Conservation (phyloP, 768 basidiomycete species). For the Auricularia sp. region DNA sequence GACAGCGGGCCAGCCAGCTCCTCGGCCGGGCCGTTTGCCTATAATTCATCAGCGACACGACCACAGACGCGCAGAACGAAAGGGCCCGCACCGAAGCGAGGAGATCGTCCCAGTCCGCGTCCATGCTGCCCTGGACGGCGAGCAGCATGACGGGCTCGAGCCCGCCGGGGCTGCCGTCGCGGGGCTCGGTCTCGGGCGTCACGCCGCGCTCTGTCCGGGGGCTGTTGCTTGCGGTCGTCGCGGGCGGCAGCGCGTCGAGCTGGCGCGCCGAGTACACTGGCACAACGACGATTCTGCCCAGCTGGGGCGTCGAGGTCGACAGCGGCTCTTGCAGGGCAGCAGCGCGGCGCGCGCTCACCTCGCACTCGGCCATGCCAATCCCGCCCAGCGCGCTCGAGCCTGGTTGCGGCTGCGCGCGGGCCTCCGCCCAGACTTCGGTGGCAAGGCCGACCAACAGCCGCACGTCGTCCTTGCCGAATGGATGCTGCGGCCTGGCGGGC, state of each 20-base stretch:
- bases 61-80: background rate
- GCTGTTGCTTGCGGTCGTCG: background rate
- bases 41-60: background rate
- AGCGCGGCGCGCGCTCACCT: background rate
- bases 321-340: background rate
- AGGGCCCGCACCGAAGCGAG: background rate
- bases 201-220: background rate
- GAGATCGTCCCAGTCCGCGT: background rate
- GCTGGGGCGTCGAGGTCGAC: background rate
- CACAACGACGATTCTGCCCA: background rate
- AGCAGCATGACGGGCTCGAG: background rate
- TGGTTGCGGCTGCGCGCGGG: background rate
- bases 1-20: background rate
- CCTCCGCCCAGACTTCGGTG: background rate
- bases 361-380: background rate
- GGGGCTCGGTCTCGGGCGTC: background rate
- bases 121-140: background rate
- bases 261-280: background rate
- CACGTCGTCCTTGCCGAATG: conserved; percentile 4
- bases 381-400: background rate
- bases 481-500: background rate
- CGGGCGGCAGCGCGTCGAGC: background rate
- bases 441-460: conserved; percentile 15
- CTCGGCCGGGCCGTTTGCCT: background rate
- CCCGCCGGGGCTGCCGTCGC: background rate